Evolutionary conservation across 1,284 basidiomycete genomes (phyloP).

Genomic region (Puccinia triticina): DNA sequence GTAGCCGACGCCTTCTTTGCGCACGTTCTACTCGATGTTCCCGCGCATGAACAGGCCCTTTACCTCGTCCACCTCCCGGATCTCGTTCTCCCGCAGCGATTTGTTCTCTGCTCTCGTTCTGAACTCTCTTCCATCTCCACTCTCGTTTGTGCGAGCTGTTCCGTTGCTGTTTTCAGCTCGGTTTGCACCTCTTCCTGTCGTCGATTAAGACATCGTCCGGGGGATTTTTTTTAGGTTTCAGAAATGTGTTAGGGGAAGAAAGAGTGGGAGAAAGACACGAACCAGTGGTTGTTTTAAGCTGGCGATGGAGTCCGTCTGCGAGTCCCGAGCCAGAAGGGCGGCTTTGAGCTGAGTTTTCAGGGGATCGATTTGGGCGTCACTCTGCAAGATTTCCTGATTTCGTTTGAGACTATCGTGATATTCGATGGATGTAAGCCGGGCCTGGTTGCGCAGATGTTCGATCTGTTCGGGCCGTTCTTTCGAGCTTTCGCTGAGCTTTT

Average conservation of each 20-base stretch:
- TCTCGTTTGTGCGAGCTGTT: not conserved
- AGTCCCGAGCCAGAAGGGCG: not conserved
- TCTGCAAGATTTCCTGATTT: constrained; percentile 47
- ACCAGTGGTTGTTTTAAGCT: constrained; percentile 28
- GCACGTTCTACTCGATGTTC: no score
- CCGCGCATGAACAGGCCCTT: no score
- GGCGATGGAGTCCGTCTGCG: constrained; percentile 9
- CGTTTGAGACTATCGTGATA: constrained; percentile 45
- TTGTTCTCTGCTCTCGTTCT: constrained; percentile 20
- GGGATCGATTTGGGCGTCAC: no score
- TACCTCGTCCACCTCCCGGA: no score
- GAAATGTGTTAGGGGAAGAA: not conserved
- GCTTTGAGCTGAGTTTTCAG: no score
- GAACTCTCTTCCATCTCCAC: not conserved
- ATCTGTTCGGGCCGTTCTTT: constrained; percentile 28
- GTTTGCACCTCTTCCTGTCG: no score
- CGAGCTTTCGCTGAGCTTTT: not conserved
- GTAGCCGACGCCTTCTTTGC: no score
- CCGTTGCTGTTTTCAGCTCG: no score
- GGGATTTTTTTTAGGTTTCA: no score
- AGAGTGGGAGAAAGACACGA: not conserved
- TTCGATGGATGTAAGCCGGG: constrained; percentile 25
- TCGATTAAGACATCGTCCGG: no score
- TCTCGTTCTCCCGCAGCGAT: not conserved
- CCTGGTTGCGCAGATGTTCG: constrained; percentile 13